A percentile compares a stretch with the other conserved stretches of the same genome.
Evolutionary conservation across 305 asterid species (phyloP).

Genomic region (Petunia hybrid): DNA sequence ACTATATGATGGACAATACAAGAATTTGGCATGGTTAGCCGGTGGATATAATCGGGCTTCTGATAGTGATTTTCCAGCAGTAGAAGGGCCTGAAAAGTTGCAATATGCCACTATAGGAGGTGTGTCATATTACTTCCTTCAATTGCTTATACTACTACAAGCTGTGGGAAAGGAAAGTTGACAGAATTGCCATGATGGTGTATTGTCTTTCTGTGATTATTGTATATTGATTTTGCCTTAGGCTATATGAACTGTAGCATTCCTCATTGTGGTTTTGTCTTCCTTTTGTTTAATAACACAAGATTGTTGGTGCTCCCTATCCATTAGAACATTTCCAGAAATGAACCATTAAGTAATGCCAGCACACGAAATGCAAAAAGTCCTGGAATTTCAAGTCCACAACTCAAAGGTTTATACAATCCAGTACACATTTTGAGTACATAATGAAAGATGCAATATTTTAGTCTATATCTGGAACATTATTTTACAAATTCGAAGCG

Average conservation of each 20-base stretch:
- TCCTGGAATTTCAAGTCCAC: neutral
- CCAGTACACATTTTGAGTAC: neutral
- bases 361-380: neutral
- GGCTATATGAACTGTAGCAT: neutral
- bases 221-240: slow-evolving; percentile 16
- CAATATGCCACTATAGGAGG: slow-evolving; percentile 90
- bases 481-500: slow-evolving; percentile 55
- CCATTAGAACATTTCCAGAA: neutral
- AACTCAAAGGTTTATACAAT: neutral
- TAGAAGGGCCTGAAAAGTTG: slow-evolving; percentile 85
- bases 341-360: neutral
- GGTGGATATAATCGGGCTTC: slow-evolving; percentile 73
- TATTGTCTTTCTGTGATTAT: neutral
- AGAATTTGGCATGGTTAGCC: slow-evolving; percentile 88
- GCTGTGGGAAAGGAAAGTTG: slow-evolving; percentile 60
- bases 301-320: neutral
- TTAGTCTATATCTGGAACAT: slow-evolving; percentile 7
- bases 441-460: neutral
- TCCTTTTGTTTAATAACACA: neutral
- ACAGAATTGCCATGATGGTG: slow-evolving; percentile 20
- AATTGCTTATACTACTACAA: slow-evolving; percentile 66
- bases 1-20: slow-evolving; percentile 70
- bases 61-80: slow-evolving; percentile 59
- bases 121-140: slow-evolving; percentile 79
- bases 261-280: neutral